Conservation (phyloP, 208 protist species). For the Trichomonas gallinae region DNA sequence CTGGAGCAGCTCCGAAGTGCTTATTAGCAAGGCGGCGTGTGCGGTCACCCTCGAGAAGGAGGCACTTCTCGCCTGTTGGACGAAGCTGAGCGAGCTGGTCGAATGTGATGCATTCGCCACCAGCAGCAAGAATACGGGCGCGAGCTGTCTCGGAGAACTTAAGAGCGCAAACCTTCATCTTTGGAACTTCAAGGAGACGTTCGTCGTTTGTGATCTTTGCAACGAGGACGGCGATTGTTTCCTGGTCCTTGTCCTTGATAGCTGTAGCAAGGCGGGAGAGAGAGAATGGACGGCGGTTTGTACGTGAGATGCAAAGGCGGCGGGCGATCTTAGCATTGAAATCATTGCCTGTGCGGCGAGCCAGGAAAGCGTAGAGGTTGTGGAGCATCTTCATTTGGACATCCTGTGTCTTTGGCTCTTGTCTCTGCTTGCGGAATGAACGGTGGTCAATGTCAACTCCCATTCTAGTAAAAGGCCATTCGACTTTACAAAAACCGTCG, state of each 20-base stretch:
- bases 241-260: neutral
- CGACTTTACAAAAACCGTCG: no score
- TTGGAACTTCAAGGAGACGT: neutral
- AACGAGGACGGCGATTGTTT: no score
- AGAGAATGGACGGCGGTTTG: constrained; percentile 85
- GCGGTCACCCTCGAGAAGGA: no score
- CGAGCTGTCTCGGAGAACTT: neutral
- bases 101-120: neutral
- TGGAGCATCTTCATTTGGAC: constrained; percentile 89
- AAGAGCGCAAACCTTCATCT: neutral
- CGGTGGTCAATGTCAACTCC: neutral
- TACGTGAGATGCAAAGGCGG: constrained; percentile 77
- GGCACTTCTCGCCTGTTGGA: neutral
- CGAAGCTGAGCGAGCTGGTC: no score
- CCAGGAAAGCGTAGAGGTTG: constrained; percentile 96
- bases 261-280: constrained; percentile 66
- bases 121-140: neutral
- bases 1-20: no score
- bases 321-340: constrained; percentile 95
- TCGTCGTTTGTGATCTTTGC: no score
- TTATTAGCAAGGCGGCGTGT: no score
- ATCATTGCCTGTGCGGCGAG: constrained; percentile 79
- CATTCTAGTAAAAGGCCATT: neutral
- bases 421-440: neutral
- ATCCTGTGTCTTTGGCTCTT: constrained; percentile 53